Base-by-base conservation (phyloP, 2,329 filamentous ascomycete genomes). In the Fusarium sp. region DNA sequence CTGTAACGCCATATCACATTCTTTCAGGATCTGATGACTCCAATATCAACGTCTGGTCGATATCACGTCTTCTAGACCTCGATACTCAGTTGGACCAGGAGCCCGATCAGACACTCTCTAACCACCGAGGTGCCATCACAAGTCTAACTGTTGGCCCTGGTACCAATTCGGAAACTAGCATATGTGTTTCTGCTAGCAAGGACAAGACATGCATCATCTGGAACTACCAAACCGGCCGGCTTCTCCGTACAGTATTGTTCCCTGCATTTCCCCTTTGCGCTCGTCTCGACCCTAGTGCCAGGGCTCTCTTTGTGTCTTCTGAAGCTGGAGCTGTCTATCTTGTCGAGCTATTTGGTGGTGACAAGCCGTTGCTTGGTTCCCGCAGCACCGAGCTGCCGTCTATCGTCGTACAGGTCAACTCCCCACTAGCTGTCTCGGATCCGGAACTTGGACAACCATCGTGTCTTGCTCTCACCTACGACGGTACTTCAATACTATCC, bases 171-270 rank as follows among this genome's bases (percentile, higher is more conserved):
- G 88, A 90, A 74, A 91, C 91, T 62, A 95, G 93, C 78, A 90
- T 98, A 65, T 94, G 92, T 63, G 87, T 98, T 22, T 97, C 95
- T 5, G 89, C 91, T 9, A 93, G 93, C 70, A 90, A 88, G 74
- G 96, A 98, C 81, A 94, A 93, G 80, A 96, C 93, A 10, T 93
- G 93, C 73, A 91, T 97, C 75, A 85, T 97, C 65, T 99, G 96
- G 96, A 94, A 98, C 81, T 97, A 97, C 78, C 89, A 90, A 67
- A 92, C 89, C 1, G 93, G 93, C 41, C 87, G 89, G 65, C 84
- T 91, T 13, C 83, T 98, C 61, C 89, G 94, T 45, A 98, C 94
- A 6, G 89, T 97, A 70, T 85, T 98, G 42, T 88, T 98, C 60
- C 89, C 92, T 3, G 85, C 86, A n/a, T 83, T 87, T 20, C 93